Conservation (phyloP, 2,329 filamentous ascomycete species). For the Xylariaceae sp. region DNA sequence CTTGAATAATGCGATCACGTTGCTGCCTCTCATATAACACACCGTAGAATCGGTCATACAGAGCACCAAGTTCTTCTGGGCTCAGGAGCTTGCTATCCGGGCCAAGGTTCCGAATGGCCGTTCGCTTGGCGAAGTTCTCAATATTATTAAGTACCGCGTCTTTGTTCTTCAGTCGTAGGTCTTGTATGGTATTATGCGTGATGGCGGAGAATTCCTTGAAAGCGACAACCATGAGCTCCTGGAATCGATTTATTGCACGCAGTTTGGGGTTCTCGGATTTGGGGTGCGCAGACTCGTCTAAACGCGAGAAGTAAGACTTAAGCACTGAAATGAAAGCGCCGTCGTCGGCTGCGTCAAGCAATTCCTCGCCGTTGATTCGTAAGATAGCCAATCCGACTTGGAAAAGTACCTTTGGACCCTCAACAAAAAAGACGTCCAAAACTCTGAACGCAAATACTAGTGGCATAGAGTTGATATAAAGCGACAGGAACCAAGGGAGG, state of each 20-base stretch:
- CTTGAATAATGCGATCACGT: conserved; percentile 69
- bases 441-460: conserved; percentile 96
- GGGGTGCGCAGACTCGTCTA: conserved; percentile 94
- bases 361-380: conserved; percentile 92
- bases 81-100: conserved; percentile 91
- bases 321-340: conserved; percentile 95
- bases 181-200: conserved; percentile 86
- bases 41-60: conserved; percentile 93
- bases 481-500: conserved; percentile 92
- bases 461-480: conserved; percentile 99
- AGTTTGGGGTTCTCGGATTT: conserved; percentile 94
- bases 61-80: conserved; percentile 76
- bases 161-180: conserved; percentile 87
- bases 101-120: conserved; percentile 90
- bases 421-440: conserved; percentile 95
- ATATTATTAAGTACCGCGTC: conserved; percentile 92
- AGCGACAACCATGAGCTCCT: conserved; percentile 97
- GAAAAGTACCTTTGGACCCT: conserved; percentile 95
- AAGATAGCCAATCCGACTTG: conserved; percentile 96
- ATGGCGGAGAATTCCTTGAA: conserved; percentile 98
- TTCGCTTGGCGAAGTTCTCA: conserved; percentile 94
- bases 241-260: conserved; percentile 88
- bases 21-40: conserved; percentile 90
- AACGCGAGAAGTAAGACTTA: conserved; percentile 86
- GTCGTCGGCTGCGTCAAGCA: conserved; percentile 89